A percentile compares a stretch with the other conserved stretches of the same genome.
phyloP scores from a whole-genome alignment of 208 protist species.

The Acanthamoeba lenticulata region DNA sequence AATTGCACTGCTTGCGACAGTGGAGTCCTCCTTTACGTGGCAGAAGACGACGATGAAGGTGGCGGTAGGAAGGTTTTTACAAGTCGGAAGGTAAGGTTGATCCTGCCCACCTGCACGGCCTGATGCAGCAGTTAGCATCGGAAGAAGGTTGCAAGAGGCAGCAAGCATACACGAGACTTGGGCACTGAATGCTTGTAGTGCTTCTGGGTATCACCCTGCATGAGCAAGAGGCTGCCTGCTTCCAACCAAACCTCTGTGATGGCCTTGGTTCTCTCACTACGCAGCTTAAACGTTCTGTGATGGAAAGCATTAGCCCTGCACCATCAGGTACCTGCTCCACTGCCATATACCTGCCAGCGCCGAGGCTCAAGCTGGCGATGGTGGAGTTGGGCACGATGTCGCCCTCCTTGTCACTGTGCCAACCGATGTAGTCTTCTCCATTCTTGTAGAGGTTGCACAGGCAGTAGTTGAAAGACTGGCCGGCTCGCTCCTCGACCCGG shows the following conservation, averaged over 20 bases:
- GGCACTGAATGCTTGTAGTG: conserved; percentile 56
- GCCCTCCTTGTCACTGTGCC: conserved; percentile 22
- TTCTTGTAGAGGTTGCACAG: conserved; percentile 39
- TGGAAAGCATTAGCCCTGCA: not conserved
- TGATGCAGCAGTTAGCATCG: not conserved
- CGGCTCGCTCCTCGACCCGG: not conserved
- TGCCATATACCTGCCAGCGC: not conserved
- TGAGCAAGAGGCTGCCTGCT: conserved; percentile 16
- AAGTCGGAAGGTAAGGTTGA: conserved; percentile 41
- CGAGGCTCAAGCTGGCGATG: conserved; percentile 3
- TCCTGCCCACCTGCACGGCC: not conserved
- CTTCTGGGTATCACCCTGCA: conserved; percentile 35
- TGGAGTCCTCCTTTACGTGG: no score
- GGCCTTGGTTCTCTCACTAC: not conserved
- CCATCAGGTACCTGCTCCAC: not conserved
- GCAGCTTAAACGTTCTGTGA: not conserved
- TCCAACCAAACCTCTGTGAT: not conserved
- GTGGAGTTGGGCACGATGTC: not conserved
- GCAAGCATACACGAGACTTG: not conserved
- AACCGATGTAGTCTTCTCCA: conserved; percentile 56
- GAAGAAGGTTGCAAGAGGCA: not conserved
- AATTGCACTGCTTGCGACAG: no score
- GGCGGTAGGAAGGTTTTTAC: no score
- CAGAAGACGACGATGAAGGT: no score
- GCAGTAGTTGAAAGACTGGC: conserved; percentile 10